phyloP scores from a whole-genome alignment of 495 filamentous ascomycete species.

The Thozetella sp. region DNA sequence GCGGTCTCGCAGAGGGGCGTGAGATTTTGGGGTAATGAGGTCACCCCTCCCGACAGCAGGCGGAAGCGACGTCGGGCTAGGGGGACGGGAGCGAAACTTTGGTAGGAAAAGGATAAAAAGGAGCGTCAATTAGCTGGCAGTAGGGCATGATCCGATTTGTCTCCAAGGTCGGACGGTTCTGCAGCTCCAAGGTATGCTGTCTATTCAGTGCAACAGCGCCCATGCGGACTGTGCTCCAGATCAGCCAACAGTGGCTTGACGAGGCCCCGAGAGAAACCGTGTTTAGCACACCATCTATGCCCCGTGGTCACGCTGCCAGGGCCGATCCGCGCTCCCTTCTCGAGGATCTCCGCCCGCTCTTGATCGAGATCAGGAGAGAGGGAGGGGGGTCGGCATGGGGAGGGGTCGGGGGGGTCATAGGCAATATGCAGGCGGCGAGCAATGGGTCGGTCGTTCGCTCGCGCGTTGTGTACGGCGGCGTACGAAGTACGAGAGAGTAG shows the following conservation, averaged over 20 bases:
- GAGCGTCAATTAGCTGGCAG: not conserved
- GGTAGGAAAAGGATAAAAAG: not conserved
- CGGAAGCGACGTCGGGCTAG: not conserved
- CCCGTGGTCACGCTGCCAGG: not conserved
- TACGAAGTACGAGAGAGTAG: not conserved
- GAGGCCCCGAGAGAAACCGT: not conserved
- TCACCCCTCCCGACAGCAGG: not conserved
- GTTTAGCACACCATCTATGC: not conserved
- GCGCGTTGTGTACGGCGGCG: not conserved
- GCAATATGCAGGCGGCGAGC: not conserved
- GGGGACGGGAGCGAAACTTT: not conserved
- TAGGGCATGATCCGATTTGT: not conserved
- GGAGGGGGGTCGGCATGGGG: not conserved
- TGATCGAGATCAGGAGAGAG: constrained; percentile 1
- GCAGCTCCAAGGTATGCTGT: not conserved
- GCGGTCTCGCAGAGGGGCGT: not conserved
- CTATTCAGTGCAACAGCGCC: not conserved
- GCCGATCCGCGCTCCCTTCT: not conserved
- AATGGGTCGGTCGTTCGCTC: not conserved
- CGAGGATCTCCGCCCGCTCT: not conserved
- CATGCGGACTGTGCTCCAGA: not conserved
- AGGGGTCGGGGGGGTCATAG: not conserved
- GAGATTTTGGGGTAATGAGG: constrained; percentile 1
- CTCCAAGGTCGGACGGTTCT: not conserved
- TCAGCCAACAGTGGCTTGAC: not conserved